Evolutionary conservation across 2,329 filamentous ascomycete species (phyloP), one percentile per base, ranked within the genome.

Genomic region (Pseudonectria foliicola): DNA sequence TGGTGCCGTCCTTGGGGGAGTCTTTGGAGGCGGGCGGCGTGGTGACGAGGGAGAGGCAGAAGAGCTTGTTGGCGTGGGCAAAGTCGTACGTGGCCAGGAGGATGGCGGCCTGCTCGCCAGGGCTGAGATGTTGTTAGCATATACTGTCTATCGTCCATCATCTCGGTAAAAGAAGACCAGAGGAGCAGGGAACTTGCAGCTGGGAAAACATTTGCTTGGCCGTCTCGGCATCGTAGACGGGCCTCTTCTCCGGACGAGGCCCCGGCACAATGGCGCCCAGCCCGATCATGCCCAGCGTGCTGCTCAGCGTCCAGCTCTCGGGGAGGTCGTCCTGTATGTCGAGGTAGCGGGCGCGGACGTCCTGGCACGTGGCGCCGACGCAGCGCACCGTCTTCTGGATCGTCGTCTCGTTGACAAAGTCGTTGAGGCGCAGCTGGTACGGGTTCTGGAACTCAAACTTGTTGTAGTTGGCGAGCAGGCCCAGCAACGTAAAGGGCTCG

Each of bases 371-470:
- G 37, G 75, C 66, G 3, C 88, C 87, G 14, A 95, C 75, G 38
- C 82, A 83, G 32, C 70, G 69, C 29, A 94, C 78, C 44, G 95
- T 85, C 53, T 85, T 86, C 40, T 82, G 75, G 50, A 96, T 95
- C 3, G 84, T 82, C 0, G 73, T 68, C 54, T 96, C 89, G 55
- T 98, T 95, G 52, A 95, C 87, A 60, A 96, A 96, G 59, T 96
- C 89, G 50, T 90, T 88, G 12, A 98, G 73, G 18, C 90, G 84
- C 43, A 93, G 68, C 51, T 92, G 83, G 52, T 98, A 98, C 1
- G 90, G 90, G 50, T 98, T 98, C 57, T 95, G 89, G 38, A 93
- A 90, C 61, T 98, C 92, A 54, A 98, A 98, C 60, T 96, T 98
- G 73, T 98, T 96, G 72, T 96, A 96, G 63, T 96, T 98, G 45